Evolutionary conservation across 2,329 filamentous ascomycete species (phyloP).

Genomic region (Neurospora sp.): DNA sequence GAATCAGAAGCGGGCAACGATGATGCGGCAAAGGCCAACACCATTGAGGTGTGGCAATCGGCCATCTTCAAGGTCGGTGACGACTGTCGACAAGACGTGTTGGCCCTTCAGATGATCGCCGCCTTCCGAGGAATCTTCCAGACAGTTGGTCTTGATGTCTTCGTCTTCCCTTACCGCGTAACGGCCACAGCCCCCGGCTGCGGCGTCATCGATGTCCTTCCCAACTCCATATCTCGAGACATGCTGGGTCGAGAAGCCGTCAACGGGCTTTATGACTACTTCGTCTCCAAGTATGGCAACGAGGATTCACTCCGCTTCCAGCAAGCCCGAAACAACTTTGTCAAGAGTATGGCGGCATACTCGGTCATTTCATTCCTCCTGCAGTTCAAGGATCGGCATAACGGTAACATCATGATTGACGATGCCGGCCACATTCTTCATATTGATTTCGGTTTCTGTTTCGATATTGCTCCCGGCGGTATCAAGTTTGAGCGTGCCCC

Average conservation of each 20-base stretch:
- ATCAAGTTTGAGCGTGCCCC: constrained; percentile 96
- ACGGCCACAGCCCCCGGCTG: constrained; percentile 95
- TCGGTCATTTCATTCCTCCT: constrained; percentile 92
- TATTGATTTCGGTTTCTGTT: constrained; percentile 99
- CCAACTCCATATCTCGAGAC: constrained; percentile 94
- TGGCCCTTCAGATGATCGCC: constrained; percentile 95
- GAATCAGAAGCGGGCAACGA: constrained; percentile 31
- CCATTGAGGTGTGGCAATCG: constrained; percentile 94
- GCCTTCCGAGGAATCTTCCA: constrained; percentile 97
- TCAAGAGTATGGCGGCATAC: constrained; percentile 99
- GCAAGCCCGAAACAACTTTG: constrained; percentile 89
- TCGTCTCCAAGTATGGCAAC: constrained; percentile 92
- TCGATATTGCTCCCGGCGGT: constrained; percentile 94
- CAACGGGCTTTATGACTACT: constrained; percentile 97
- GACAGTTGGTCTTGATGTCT: constrained; percentile 87
- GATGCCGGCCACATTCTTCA: constrained; percentile 95
- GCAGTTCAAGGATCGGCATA: constrained; percentile 98
- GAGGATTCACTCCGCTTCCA: constrained; percentile 94
- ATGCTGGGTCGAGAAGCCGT: constrained; percentile 98
- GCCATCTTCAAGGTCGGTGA: constrained; percentile 99
- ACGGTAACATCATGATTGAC: constrained; percentile 99
- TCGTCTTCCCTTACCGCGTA: constrained; percentile 92
- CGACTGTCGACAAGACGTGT: constrained; percentile 92
- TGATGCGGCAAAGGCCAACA: constrained; percentile 34
- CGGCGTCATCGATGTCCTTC: constrained; percentile 94